phyloP scores from a whole-genome alignment of 345 rosid species.

The Dimocarpus longan region DNA sequence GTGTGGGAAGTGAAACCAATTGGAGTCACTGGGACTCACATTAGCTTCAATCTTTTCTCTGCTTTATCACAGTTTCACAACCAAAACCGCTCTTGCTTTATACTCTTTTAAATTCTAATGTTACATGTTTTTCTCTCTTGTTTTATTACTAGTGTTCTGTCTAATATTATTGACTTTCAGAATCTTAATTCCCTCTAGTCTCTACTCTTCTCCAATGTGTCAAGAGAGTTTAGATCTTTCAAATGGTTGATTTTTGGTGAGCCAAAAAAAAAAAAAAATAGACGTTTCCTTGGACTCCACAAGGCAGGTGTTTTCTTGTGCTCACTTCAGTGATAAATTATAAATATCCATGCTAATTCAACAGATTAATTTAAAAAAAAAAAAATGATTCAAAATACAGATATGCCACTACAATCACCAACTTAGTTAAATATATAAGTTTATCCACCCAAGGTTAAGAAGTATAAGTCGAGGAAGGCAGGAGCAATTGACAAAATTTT shows the following conservation, averaged over 20 bases:
- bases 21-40: slow-evolving; percentile 65
- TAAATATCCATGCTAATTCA: background rate
- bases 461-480: background rate
- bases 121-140: background rate
- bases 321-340: background rate
- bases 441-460: too few species aligned
- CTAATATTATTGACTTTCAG: background rate
- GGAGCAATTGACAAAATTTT: background rate
- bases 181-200: too few species aligned
- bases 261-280: background rate
- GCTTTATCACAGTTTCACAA: background rate
- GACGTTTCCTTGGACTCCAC: background rate
- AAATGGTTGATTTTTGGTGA: too few species aligned
- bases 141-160: background rate
- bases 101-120: background rate
- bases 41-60: background rate
- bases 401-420: too few species aligned
- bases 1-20: slow-evolving; percentile 83
- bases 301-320: background rate
- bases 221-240: background rate
- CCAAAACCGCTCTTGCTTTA: background rate
- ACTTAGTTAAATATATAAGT: too few species aligned
- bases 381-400: background rate
- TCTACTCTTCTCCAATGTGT: background rate
- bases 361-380: background rate